phyloP scores from a whole-genome alignment of 2,329 filamentous ascomycete genomes.

The Westerdykella sp. region DNA sequence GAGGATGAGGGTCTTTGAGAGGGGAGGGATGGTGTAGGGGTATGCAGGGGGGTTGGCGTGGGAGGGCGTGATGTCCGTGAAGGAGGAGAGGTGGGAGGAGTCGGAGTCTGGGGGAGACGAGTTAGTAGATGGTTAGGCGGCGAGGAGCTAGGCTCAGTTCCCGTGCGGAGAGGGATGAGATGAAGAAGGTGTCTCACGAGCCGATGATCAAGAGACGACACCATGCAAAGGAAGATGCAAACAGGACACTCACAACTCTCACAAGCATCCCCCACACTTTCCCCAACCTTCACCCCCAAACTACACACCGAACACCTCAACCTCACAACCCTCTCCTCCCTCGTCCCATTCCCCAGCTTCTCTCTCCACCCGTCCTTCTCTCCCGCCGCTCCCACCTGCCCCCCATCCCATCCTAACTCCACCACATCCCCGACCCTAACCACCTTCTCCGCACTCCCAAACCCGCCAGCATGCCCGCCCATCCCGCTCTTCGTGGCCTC shows the following conservation, averaged over 20 bases:
- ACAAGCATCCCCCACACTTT: not conserved
- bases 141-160: too few relatives aligned
- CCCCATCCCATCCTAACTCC: not conserved
- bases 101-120: not conserved
- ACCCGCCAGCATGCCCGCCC: not conserved
- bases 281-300: not conserved
- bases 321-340: not conserved
- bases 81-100: not conserved
- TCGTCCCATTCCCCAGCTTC: not conserved
- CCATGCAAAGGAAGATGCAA: too few relatives aligned
- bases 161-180: too few relatives aligned
- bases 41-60: not conserved
- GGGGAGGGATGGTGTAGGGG: not conserved
- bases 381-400: too few relatives aligned
- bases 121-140: too few relatives aligned
- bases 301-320: not conserved
- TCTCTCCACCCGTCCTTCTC: not conserved
- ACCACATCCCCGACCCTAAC: slow-evolving; percentile 1
- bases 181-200: too few relatives aligned
- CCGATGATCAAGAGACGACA: too few relatives aligned
- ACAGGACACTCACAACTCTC: not conserved
- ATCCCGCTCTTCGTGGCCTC: too few relatives aligned
- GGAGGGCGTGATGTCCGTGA: not conserved
- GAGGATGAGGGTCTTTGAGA: not conserved
- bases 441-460: not conserved